Evolutionary conservation across 2,329 filamentous ascomycete species (phyloP), one percentile per base, ranked within the genome.

Genomic region (Scolecobasidium constrictum): DNA sequence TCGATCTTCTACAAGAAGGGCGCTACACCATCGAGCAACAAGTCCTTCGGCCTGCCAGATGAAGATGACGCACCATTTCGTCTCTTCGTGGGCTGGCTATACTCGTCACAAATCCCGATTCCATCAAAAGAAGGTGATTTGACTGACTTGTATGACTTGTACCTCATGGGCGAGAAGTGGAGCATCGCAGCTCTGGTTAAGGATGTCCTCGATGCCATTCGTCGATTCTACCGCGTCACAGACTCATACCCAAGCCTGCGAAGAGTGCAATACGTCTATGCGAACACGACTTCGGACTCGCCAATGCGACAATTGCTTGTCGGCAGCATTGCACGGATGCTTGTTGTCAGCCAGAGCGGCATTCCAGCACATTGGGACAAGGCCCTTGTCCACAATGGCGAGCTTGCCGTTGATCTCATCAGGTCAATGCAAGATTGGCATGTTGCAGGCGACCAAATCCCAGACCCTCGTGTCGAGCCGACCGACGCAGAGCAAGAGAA

Each of bases 361-460:
- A 69, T 75, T 33, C 71, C 71, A 1, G 49, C 55, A 26, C 69
- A 74, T 50, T 75, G 71, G 71, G 70, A 71, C 50, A 69, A 68
- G 52, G 71, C 71, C 5, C 56, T 75, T 40, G 58, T 65, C 52
- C 69, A 69, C 58, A 73, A 75, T 48, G 71, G 71, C 0, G 67
- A 73, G 51, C 54, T 75, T 41, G 71, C 70, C 2, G 71, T 75
- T 34, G 71, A 75, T 49, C 66, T 75, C 44, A 72, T 75, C 48
- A 55, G 63, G 22, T 62, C 64, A 3, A 70, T 74, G 49, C 71
- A 74, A 59, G 67, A 69, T 48, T 75, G 71, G 71, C 57, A 67
- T 34, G 55, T 75, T 28, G 67, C 71, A 35, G 62, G 65, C 44
- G 59, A 65, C 18, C 54, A 56, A 15, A 63, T 75, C 13, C 71